Evolutionary conservation across 805 yeast genomes (phyloP).

Genomic region (Candida nitratophila): DNA sequence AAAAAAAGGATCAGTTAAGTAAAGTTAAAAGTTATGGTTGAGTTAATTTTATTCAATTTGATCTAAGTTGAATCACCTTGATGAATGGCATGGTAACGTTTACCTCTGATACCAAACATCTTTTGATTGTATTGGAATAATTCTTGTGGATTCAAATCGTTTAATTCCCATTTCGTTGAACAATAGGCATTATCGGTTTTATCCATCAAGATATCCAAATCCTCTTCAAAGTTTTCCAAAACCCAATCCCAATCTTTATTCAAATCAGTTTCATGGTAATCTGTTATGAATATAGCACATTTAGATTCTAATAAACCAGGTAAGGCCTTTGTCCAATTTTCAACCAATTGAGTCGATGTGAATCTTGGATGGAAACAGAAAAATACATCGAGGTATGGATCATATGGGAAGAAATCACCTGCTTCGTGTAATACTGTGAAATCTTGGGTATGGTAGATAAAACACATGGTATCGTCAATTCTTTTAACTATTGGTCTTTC

Average conservation of each 20-base stretch:
- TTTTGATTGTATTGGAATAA: conserved; percentile 88
- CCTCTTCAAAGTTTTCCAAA: conserved; percentile 55
- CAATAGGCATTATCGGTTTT: conserved; percentile 68
- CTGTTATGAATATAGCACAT: conserved; percentile 87
- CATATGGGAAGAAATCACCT: conserved; percentile 95
- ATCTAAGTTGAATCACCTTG: conserved; percentile 9
- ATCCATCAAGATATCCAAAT: conserved; percentile 75
- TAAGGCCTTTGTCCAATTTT: conserved; percentile 77
- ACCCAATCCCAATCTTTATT: conserved; percentile 69
- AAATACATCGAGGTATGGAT: conserved; percentile 90
- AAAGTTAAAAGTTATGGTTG: no score
- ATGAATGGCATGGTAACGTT: conserved; percentile 83
- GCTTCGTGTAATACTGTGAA: conserved; percentile 88
- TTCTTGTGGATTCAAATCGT: conserved; percentile 88
- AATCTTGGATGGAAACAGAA: conserved; percentile 95
- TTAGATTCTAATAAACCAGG: conserved; percentile 88
- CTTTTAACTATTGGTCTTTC: conserved; percentile 65
- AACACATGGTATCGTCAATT: conserved; percentile 63
- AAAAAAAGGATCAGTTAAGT: no score
- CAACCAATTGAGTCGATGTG: conserved; percentile 70
- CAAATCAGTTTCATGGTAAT: conserved; percentile 73
- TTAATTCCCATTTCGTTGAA: conserved; percentile 90
- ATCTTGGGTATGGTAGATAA: conserved; percentile 82
- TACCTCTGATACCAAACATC: conserved; percentile 90
- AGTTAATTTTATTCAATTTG: no score